A percentile compares a stretch with the other conserved stretches of the same genome.
These are phyloP conservation scores for Voacanga thouarsii DNA, from an alignment of 257 asterid genomes.

Conservation along the genomic window DNA sequence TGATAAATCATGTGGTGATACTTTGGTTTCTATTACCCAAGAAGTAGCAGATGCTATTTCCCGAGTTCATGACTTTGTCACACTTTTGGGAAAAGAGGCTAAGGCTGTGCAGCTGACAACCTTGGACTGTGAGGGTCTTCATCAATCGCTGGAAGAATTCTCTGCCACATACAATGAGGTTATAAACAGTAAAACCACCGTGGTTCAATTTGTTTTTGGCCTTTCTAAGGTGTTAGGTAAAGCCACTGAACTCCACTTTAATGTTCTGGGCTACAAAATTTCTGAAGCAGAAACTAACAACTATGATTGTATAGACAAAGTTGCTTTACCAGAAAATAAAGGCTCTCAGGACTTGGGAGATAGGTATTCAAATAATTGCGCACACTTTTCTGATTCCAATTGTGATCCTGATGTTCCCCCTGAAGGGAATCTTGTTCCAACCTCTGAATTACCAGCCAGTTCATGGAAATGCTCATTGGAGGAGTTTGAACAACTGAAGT, in stretches of 20 bases:
- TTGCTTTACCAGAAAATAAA: constrained; percentile 81
- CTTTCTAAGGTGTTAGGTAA: constrained; percentile 58
- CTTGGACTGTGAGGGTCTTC: constrained; percentile 52
- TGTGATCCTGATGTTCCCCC: constrained; percentile 78
- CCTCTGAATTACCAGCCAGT: constrained; percentile 57
- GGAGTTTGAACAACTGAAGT: constrained; percentile 79
- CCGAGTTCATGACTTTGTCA: constrained; percentile 60
- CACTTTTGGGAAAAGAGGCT: constrained; percentile 66
- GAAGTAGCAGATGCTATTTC: constrained; percentile 57
- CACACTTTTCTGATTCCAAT: constrained; percentile 66
- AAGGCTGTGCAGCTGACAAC: constrained; percentile 55
- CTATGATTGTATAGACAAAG: constrained; percentile 85
- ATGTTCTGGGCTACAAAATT: constrained; percentile 60
- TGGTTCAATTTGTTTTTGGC: constrained; percentile 59
- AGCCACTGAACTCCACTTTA: constrained; percentile 72
- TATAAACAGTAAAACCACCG: constrained; percentile 32
- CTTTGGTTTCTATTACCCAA: constrained; percentile 32
- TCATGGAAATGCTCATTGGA: constrained; percentile 79
- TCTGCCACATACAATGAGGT: constrained; percentile 56
- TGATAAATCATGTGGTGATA: constrained; percentile 26
- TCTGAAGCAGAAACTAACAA: constrained; percentile 67
- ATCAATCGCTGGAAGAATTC: constrained; percentile 41
- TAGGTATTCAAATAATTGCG: constrained; percentile 52
- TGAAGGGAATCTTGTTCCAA: constrained; percentile 75
- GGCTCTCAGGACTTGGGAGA: constrained; percentile 47